Evolutionary conservation across 371 early-diverging fungal species (phyloP).

Genomic region (Mortierella sp.): DNA sequence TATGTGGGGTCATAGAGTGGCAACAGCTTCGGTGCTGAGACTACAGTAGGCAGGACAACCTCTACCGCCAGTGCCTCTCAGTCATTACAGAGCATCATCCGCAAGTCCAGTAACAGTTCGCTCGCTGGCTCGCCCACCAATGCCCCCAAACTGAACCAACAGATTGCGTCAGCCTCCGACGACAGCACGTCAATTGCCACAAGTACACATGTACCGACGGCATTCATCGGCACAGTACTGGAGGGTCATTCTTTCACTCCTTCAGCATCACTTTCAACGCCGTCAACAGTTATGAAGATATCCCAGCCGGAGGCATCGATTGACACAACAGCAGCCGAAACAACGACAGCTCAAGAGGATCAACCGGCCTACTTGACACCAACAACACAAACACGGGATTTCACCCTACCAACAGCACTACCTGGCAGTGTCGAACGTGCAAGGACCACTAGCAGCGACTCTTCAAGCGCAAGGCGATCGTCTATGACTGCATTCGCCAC

Average conservation of each 20-base stretch:
- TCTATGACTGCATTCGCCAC: conserved; percentile 26
- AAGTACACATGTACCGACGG: not conserved
- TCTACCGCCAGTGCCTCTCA: conserved; percentile 26
- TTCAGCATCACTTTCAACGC: not conserved
- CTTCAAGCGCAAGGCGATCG: conserved; percentile 12
- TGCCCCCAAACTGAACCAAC: not conserved
- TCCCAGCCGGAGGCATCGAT: not conserved
- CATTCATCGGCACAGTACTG: conserved; percentile 28
- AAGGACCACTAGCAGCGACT: not conserved
- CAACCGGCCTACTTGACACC: not conserved
- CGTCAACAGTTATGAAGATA: not conserved
- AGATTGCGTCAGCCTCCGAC: not conserved
- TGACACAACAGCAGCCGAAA: not conserved
- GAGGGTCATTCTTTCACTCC: conserved; percentile 25
- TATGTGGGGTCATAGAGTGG: not conserved
- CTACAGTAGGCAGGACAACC: not conserved
- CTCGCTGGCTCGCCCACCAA: conserved; percentile 8
- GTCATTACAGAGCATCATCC: conserved; percentile 38
- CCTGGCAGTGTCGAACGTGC: not conserved
- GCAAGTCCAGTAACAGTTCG: conserved; percentile 30
- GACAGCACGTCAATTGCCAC: not conserved
- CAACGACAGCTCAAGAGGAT: no score
- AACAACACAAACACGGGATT: not conserved
- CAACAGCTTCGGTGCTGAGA: conserved; percentile 4
- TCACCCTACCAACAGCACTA: not conserved